These are phyloP conservation scores for Boletales sp. DNA, from an alignment of 768 basidiomycete genomes.

Conservation along the genomic window DNA sequence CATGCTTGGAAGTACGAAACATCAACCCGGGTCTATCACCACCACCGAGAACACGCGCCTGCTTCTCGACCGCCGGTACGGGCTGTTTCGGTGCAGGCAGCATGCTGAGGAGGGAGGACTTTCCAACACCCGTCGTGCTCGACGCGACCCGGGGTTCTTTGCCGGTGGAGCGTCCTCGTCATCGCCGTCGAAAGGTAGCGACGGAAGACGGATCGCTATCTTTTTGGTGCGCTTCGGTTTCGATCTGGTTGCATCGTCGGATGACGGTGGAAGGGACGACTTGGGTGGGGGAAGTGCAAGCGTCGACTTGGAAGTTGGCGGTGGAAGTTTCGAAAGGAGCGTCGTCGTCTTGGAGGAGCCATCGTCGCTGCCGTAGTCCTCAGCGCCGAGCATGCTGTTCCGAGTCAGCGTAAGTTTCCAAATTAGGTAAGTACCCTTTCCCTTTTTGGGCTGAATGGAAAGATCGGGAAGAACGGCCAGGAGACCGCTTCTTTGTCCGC, in stretches of 20 bases:
- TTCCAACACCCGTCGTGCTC: conserved; percentile 44
- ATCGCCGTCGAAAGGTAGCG: conserved; percentile 32
- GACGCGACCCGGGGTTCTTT: conserved; percentile 53
- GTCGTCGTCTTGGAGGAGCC: conserved; percentile 4
- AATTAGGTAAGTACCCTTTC: not conserved
- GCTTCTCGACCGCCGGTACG: conserved; percentile 35
- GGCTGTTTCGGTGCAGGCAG: conserved; percentile 68
- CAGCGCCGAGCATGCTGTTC: conserved; percentile 64
- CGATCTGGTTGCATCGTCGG: conserved; percentile 3
- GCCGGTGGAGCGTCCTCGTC: conserved; percentile 51
- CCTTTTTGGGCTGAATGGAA: too few species aligned
- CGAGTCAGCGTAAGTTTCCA: not conserved
- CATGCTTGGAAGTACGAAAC: conserved; percentile 41
- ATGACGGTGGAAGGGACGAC: conserved; percentile 17
- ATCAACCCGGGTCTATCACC: conserved; percentile 60
- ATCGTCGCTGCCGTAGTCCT: conserved; percentile 69
- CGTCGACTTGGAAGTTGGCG: conserved; percentile 28
- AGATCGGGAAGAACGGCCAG: not conserved
- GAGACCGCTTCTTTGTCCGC: too few species aligned
- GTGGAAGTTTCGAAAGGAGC: conserved; percentile 20
- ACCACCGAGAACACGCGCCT: conserved; percentile 61
- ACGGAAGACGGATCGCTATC: conserved; percentile 37
- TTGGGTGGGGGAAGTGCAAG: conserved; percentile 37
- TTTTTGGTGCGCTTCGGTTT: conserved; percentile 45
- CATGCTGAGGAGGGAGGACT: conserved; percentile 66